Evolutionary conservation across 441 rosid species (phyloP).

Genomic region (Breynia disticha): DNA sequence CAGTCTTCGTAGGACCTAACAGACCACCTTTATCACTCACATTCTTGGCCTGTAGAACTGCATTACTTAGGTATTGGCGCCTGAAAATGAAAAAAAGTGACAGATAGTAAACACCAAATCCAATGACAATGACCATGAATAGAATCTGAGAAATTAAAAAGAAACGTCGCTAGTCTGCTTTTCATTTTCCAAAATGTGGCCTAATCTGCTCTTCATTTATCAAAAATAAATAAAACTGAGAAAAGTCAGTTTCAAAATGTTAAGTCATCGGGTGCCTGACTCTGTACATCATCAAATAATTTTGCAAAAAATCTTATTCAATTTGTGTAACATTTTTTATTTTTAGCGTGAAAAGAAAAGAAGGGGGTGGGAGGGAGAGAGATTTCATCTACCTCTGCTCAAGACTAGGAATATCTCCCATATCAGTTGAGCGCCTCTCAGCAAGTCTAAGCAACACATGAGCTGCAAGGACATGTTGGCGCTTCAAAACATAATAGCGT

Average conservation of each 20-base stretch:
- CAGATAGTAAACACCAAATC: slow-evolving; percentile 14
- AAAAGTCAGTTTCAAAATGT: no score
- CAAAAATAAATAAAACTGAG: no score
- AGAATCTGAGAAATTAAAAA: slow-evolving; percentile 6
- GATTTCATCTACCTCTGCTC: slow-evolving; percentile 54
- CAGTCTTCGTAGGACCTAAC: slow-evolving; percentile 33
- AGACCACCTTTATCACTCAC: slow-evolving; percentile 59
- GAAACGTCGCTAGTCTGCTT: not conserved
- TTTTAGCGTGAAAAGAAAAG: not conserved
- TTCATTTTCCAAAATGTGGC: no score
- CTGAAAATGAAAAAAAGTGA: slow-evolving; percentile 37
- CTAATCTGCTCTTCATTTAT: not conserved
- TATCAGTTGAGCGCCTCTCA: slow-evolving; percentile 65
- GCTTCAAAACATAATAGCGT: slow-evolving; percentile 76
- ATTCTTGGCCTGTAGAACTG: slow-evolving; percentile 94
- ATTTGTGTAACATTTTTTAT: no score
- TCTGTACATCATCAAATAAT: no score
- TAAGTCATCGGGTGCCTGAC: no score
- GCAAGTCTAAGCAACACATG: slow-evolving; percentile 87
- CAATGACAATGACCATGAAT: not conserved
- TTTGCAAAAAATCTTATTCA: no score
- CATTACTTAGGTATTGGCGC: slow-evolving; percentile 81
- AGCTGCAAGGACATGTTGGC: slow-evolving; percentile 94
- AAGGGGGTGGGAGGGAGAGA: slow-evolving; percentile 3
- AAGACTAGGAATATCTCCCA: slow-evolving; percentile 55